phyloP scores from a whole-genome alignment of 2,329 filamentous ascomycete genomes.

The Aspergillus puulaauensis region DNA sequence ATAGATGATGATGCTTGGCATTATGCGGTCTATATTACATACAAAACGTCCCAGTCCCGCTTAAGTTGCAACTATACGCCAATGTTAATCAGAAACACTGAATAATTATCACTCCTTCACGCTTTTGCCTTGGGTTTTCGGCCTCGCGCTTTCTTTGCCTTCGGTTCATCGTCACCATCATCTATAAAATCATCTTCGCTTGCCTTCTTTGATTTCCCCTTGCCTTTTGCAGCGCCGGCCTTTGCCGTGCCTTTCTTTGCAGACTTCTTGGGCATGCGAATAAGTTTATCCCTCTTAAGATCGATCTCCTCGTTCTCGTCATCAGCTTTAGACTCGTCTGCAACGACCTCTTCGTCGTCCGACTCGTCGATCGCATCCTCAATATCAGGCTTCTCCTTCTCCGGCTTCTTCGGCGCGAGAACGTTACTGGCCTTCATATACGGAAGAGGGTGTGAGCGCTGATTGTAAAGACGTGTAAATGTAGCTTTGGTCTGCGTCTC shows the following conservation, averaged over 20 bases:
- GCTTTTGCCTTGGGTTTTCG: slow-evolving; percentile 29
- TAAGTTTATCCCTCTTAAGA: slow-evolving; percentile 92
- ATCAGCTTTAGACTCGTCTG: slow-evolving; percentile 55
- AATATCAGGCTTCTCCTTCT: slow-evolving; percentile 80
- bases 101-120: background rate
- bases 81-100: background rate
- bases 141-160: slow-evolving; percentile 53
- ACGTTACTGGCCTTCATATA: slow-evolving; percentile 93
- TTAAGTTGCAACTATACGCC: background rate
- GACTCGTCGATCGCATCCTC: slow-evolving; percentile 96
- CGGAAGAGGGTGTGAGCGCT: slow-evolving; percentile 80
- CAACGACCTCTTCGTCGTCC: slow-evolving; percentile 66
- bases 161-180: slow-evolving; percentile 46
- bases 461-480: slow-evolving; percentile 90
- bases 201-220: slow-evolving; percentile 50
- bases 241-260: slow-evolving; percentile 37
- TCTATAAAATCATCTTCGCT: slow-evolving; percentile 26
- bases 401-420: slow-evolving; percentile 67
- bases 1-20: background rate
- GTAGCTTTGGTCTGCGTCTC: slow-evolving; percentile 82
- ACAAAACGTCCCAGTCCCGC: background rate
- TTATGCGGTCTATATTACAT: slow-evolving; percentile 5
- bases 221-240: slow-evolving; percentile 39
- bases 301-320: slow-evolving; percentile 78
- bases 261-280: slow-evolving; percentile 80